Base-by-base conservation (phyloP, 1,284 basidiomycete species). In the Leccinum olivaceoglutinosum region DNA sequence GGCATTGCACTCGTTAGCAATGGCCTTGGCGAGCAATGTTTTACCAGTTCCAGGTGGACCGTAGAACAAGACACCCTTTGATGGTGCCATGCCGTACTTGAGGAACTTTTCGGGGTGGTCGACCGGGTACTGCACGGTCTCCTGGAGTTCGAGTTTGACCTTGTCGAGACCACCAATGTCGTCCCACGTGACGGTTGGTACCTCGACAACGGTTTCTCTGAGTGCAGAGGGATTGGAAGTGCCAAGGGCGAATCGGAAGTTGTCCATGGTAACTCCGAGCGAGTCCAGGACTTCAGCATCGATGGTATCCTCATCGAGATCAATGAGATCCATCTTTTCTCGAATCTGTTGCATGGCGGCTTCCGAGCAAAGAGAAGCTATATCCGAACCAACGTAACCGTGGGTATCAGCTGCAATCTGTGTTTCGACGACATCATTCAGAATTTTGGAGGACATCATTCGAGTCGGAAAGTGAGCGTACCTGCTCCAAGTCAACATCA, bases 21-120 rank as follows among this genome's bases (percentile, higher is more conserved):
- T 98, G 60, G 95, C 95, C 82, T 97, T 97, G 63, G 95, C 95
- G 64, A 97, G 84, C 66, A 97, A 77, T 46, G 94, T 97, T 82
- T 96, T 96, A 90, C 94, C 94, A 65, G 94, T 96, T 85, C 95
- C 95, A 67, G 95, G 95, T 71, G 95, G 95, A 59, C 95, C 95
- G 76, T 96, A 95, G 85, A 98, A 98, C 73, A 96, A 80, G 59
- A 98, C 96, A 86, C 96, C 97, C 83, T 98, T 98, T 49, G 94
- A 97, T 4, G 97, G 96, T 49, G 94, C 94, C 93, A 99, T 97
- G 68, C 97, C 97, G 73, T 99, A 99, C 83, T 99, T 99, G 89
- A 98, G 85, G 93, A 99, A 99, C 82, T 98, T 98, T 77, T 99
- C 97, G 67, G 97, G 97, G 76, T 99, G 97, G 80, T 99, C 97